Evolutionary conservation across 2,329 filamentous ascomycete species (phyloP), one percentile per base, ranked within the genome.

Genomic region (Ceratocystis albifundus): DNA sequence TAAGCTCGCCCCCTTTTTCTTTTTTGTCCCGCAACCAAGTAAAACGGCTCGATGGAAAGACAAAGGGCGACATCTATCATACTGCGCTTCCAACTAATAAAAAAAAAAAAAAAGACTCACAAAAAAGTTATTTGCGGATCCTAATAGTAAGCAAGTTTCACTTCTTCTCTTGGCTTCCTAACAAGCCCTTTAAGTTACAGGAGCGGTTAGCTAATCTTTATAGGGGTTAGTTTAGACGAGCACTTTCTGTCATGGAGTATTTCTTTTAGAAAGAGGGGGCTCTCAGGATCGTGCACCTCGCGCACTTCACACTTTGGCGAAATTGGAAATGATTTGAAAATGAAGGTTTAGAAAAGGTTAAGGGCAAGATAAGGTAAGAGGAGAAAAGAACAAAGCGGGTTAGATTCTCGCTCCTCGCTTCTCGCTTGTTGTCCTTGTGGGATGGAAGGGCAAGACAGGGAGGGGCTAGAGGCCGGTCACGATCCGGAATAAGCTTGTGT

Each of bases 271-370:
- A 41, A 41, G 36, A 41, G 36, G 36, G 36, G 30, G 30, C 15
- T 25, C 28, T 32, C 5, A 36, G 55, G 55, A 59, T 59, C 48
- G n/a, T 25, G 36, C 36, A 41, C 36, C 12, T 41, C 10, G 2
- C 22, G 28, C 55, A 59, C 55, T 59, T 59, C 55, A 59, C 55
- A 59, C 28, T 59, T 59, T 59, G 55, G 55, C 55, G 55, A 59
- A 59, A 59, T 59, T 59, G 55, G 55, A 30, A 59, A n/a, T 59
- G 28, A 59, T 36, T 20, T 7, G 28, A 53, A 48, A 25, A 53
- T 53, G 22, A 20, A 48, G 20, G 46, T n/a, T n/a, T n/a, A 20
- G 46, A 48, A 17, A 8, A 8, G 20, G 46, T n/a, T 7, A 20
- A 48, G 20, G 5, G 20, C 1, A 48, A 48, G 46, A 22, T n/a